phyloP scores from a whole-genome alignment of 768 basidiomycete genomes.

The Lentinula edodes region DNA sequence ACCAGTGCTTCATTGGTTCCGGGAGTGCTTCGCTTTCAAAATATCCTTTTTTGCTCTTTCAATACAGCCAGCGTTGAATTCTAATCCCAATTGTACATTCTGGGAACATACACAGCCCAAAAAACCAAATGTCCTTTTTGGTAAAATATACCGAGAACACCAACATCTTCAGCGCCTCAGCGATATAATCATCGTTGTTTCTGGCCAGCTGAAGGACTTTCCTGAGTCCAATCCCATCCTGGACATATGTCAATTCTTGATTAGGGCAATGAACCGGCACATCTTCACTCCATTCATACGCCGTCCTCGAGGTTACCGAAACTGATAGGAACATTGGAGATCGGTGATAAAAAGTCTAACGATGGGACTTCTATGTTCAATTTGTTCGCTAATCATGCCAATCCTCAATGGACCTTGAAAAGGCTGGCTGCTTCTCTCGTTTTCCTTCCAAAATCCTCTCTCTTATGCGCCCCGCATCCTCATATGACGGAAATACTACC shows the following conservation, averaged over 20 bases:
- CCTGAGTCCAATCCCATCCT: background rate
- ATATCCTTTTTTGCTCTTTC: background rate
- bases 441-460: background rate
- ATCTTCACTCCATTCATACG: background rate
- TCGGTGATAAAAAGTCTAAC: background rate
- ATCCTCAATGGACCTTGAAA: background rate
- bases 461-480: background rate
- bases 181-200: background rate
- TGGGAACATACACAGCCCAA: background rate
- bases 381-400: background rate
- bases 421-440: background rate
- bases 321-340: background rate
- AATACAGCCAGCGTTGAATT: background rate
- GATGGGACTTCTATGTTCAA: background rate
- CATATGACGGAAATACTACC: background rate
- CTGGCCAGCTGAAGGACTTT: background rate
- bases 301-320: background rate
- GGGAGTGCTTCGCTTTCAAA: background rate
- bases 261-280: background rate
- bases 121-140: background rate
- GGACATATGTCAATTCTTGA: background rate
- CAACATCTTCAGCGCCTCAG: background rate
- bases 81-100: background rate
- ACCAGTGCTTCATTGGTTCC: background rate
- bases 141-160: background rate